Evolutionary conservation across 2,329 filamentous ascomycete species (phyloP), one percentile per base, ranked within the genome.

Genomic region (Fusarium foetens): DNA sequence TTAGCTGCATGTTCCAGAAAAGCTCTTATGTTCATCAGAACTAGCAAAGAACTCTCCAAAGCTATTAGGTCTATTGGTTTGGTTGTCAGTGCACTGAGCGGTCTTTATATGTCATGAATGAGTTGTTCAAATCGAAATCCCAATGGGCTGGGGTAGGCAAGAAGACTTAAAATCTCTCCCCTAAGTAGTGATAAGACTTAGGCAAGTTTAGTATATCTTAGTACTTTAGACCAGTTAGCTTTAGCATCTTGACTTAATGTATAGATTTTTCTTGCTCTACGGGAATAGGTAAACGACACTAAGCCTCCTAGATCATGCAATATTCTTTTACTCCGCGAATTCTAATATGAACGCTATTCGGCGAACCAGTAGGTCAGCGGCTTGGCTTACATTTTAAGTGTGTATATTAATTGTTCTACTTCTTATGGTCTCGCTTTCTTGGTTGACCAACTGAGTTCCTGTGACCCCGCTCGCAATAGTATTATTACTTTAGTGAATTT

Each of bases 31-130:
- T 19, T 2, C 8, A 49, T 23, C 11, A 13, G 2, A 19, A 7
- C 0, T 17, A 33, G 8, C 8, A 14, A 33, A 33, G 3, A 5
- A 10, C 0, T 23, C 2, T 23, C 19, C 0, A 10, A 23, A 19
- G 11, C 8, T 5, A 5, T 4, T 2, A 5, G 8, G n/a, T 8
- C 4, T 19, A 6, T 23, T 23, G 16, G 6, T 10, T 13, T 19
- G 4, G 3, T 7, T 11, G 11, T 14, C 17, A 23, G n/a, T 6
- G 8, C 6, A 25, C 1, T 14, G 6, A 19, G n/a, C 2, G 10
- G 8, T 5, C 2, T 33, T 23, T 0, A 31, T 17, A 12, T 1
- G 5, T 19, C 8, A 14, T 19, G 10, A 5, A 23, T 23, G 8
- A 23, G 16, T 1, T 49, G 5, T 13, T 6, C 11, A 49, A 8